Conservation (phyloP, 129 eudicot species). For the Chrysanthemum seticuspe region DNA sequence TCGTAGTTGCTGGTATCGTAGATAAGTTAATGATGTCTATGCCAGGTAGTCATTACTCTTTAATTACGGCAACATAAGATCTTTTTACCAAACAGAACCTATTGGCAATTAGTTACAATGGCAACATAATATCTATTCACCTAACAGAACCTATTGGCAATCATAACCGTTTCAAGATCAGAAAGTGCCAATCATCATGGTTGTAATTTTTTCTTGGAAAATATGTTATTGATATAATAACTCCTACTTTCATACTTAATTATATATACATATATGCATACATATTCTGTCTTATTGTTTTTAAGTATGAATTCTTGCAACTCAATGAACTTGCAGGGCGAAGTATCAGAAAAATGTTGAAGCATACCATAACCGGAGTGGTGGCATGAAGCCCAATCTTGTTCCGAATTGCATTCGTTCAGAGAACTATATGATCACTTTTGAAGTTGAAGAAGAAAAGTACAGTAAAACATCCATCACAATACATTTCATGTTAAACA, state of each 20-base stretch:
- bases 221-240: too few relatives aligned
- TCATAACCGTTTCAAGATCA: too few relatives aligned
- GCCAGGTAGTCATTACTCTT: too few relatives aligned
- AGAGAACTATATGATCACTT: constrained; percentile 95
- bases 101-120: too few relatives aligned
- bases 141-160: too few relatives aligned
- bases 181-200: too few relatives aligned
- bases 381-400: constrained; percentile 74
- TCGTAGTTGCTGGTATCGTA: too few relatives aligned
- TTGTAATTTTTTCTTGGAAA: too few relatives aligned
- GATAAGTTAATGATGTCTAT: too few relatives aligned
- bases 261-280: not conserved
- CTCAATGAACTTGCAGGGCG: constrained; percentile 55
- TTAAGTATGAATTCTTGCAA: constrained; percentile 9
- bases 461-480: constrained; percentile 31
- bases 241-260: not conserved
- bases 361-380: constrained; percentile 84
- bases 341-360: constrained; percentile 98
- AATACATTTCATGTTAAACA: constrained; percentile 2
- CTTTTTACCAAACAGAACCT: too few relatives aligned
- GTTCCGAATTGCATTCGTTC: constrained; percentile 93
- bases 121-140: too few relatives aligned
- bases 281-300: not conserved
- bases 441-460: constrained; percentile 99
- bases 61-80: too few relatives aligned